A percentile compares a stretch with the other conserved stretches of the same genome.
phyloP scores from a whole-genome alignment of 2,329 filamentous ascomycete species.

The Arthrobotrys pseudoclavata region DNA sequence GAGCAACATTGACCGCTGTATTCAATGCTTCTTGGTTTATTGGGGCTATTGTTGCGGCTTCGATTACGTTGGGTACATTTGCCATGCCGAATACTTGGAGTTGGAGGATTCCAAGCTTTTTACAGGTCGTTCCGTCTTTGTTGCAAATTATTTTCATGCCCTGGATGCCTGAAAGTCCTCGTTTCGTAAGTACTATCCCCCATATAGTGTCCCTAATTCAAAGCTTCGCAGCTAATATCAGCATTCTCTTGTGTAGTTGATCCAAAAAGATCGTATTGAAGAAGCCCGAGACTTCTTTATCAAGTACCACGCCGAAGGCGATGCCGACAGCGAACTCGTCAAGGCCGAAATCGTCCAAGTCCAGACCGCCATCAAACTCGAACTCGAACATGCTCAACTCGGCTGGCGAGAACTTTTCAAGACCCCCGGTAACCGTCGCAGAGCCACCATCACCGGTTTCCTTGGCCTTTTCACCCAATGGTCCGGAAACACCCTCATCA shows the following conservation, averaged over 20 bases:
- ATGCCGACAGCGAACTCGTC: conserved; percentile 70
- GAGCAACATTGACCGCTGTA: conserved; percentile 72
- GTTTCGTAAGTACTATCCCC: conserved; percentile 31
- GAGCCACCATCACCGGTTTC: conserved; percentile 69
- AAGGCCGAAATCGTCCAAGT: conserved; percentile 75
- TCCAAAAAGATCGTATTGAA: conserved; percentile 62
- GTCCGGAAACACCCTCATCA: conserved; percentile 68
- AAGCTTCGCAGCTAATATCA: neutral
- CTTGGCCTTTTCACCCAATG: conserved; percentile 72
- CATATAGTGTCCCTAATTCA: neutral
- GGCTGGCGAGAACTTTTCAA: conserved; percentile 68
- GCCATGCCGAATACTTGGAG: conserved; percentile 66
- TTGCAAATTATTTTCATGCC: conserved; percentile 64
- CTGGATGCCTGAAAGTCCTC: conserved; percentile 53
- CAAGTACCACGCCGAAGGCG: conserved; percentile 69
- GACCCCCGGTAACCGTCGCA: conserved; percentile 67
- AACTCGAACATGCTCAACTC: conserved; percentile 71
- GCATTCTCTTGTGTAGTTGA: conserved; percentile 61
- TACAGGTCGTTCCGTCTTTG: conserved; percentile 66
- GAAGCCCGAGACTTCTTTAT: conserved; percentile 64
- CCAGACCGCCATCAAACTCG: conserved; percentile 71
- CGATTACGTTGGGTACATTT: conserved; percentile 70
- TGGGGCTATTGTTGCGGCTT: conserved; percentile 70
- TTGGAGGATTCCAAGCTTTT: conserved; percentile 67
- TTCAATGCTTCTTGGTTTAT: conserved; percentile 75